Conservation (phyloP, 2,329 filamentous ascomycete species). For the Scedosporium boydii region DNA sequence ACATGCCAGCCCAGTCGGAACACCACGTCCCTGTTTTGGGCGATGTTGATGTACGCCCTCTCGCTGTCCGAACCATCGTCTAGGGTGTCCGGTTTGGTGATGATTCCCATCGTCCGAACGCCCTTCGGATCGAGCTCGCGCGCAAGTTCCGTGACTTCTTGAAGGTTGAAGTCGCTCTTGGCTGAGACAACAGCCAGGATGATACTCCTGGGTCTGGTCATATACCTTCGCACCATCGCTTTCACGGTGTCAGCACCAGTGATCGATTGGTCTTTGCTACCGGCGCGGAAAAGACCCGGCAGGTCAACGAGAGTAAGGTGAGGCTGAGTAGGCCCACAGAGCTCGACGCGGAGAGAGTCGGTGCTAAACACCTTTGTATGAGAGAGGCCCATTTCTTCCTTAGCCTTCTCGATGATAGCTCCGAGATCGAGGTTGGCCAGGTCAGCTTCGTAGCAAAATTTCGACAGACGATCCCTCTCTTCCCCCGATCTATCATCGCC, state of each 20-base stretch:
- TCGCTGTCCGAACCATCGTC: constrained; percentile 28
- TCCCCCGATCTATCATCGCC: constrained; percentile 17
- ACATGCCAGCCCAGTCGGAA: constrained; percentile 46
- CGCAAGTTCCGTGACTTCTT: constrained; percentile 22
- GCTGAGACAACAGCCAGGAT: constrained; percentile 34
- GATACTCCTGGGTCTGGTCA: constrained; percentile 29
- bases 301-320: constrained; percentile 37
- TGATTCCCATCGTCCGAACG: constrained; percentile 29
- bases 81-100: constrained; percentile 31
- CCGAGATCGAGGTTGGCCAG: constrained; percentile 17
- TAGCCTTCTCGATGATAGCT: constrained; percentile 28
- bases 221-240: constrained; percentile 28
- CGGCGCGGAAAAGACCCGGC: constrained; percentile 30
- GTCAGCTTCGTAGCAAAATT: background rate
- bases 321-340: constrained; percentile 13
- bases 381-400: constrained; percentile 14
- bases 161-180: constrained; percentile 27
- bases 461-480: constrained; percentile 13
- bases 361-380: constrained; percentile 11
- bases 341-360: constrained; percentile 16
- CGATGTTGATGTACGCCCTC: constrained; percentile 27
- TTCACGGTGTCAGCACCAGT: constrained; percentile 23
- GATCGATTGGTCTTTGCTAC: constrained; percentile 22
- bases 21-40: constrained; percentile 33
- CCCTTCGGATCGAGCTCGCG: constrained; percentile 21